Evolutionary conservation across 2,329 filamentous ascomycete species (phyloP).

Genomic region (Monosporascus cannonballus): DNA sequence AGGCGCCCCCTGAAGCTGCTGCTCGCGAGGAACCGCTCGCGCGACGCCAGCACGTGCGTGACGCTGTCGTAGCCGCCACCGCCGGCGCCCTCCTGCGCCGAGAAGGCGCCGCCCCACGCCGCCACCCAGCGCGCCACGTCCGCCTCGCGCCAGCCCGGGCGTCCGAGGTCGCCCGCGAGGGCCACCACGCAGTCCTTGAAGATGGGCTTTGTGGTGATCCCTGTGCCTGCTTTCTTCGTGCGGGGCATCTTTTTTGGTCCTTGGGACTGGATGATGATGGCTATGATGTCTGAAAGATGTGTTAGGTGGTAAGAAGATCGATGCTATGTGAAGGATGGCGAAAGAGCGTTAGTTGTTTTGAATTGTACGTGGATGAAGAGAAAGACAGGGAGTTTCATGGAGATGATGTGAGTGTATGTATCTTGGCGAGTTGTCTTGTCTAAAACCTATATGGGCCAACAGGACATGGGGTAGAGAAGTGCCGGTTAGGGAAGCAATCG

Average conservation of each 20-base stretch:
- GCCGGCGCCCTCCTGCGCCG: conserved; percentile 39
- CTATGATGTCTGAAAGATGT: background rate
- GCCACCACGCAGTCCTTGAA: conserved; percentile 52
- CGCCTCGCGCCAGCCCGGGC: conserved; percentile 35
- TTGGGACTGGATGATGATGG: background rate
- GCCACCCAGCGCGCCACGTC: conserved; percentile 63
- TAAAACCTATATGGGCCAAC: too few species aligned
- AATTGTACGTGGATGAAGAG: background rate
- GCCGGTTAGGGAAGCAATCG: too few species aligned
- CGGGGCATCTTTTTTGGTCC: background rate
- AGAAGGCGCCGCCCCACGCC: conserved; percentile 54
- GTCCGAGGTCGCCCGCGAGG: conserved; percentile 51
- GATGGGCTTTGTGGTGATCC: conserved; percentile 21
- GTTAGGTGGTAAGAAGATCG: too few species aligned
- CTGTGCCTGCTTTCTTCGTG: background rate
- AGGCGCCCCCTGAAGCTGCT: conserved; percentile 22
- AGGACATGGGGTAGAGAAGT: too few species aligned
- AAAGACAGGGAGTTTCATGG: background rate
- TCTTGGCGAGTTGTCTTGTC: too few species aligned
- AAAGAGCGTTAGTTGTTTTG: background rate
- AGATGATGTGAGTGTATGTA: too few species aligned
- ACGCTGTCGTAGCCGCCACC: conserved; percentile 40
- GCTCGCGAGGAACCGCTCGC: conserved; percentile 46
- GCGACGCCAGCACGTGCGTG: conserved; percentile 68
- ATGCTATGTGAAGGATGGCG: background rate